Evolutionary conservation across 352 stramenopile species (phyloP).

Genomic region (Phytophthora litchii): DNA sequence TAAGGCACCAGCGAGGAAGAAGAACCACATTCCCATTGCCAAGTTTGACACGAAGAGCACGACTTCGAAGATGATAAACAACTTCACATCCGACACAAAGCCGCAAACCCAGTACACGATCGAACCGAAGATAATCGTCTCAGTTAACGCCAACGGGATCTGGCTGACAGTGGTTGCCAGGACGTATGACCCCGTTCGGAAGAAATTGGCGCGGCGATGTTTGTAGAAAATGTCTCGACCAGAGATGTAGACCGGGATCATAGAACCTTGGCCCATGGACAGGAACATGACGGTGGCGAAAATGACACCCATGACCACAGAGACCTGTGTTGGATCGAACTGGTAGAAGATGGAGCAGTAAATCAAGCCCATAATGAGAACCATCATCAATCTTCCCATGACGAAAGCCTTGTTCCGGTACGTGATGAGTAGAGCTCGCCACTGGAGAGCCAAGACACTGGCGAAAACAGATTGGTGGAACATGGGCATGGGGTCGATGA

Average conservation of each 20-base stretch:
- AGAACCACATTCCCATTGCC: slow-evolving; percentile 15
- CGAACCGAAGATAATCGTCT: slow-evolving; percentile 18
- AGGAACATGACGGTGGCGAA: slow-evolving; percentile 22
- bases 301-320: slow-evolving; percentile 15
- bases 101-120: slow-evolving; percentile 18
- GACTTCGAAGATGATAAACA: slow-evolving; percentile 16
- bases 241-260: slow-evolving; percentile 19
- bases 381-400: slow-evolving; percentile 42
- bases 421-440: slow-evolving; percentile 65
- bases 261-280: slow-evolving; percentile 10
- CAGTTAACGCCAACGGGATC: slow-evolving; percentile 12
- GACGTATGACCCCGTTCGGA: slow-evolving; percentile 15
- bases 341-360: slow-evolving; percentile 30
- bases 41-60: slow-evolving; percentile 15
- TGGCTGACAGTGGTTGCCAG: slow-evolving; percentile 16
- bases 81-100: slow-evolving; percentile 11
- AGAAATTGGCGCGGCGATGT: slow-evolving; percentile 13
- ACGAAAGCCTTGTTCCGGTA: slow-evolving; percentile 47
- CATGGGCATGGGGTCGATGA: slow-evolving; percentile 34
- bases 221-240: slow-evolving; percentile 20
- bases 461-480: slow-evolving; percentile 36
- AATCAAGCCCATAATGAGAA: slow-evolving; percentile 47
- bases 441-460: slow-evolving; percentile 33
- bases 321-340: slow-evolving; percentile 18
- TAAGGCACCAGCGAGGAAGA: slow-evolving; percentile 5